Conservation (phyloP, 1,139 yeast genomes). For the Geotrichum carabidarum region DNA sequence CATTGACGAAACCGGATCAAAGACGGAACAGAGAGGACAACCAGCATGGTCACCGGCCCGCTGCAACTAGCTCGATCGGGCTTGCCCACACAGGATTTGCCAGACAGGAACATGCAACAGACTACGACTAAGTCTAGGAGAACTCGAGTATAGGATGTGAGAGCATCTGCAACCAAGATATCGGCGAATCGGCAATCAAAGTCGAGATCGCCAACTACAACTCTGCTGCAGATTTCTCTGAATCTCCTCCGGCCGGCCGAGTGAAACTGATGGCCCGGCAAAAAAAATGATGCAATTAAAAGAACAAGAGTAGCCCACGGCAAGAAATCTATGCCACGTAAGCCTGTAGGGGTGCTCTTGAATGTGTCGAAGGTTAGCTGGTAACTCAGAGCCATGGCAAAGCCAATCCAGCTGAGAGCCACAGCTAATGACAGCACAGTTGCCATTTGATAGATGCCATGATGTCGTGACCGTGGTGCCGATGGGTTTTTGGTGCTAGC, state of each 20-base stretch:
- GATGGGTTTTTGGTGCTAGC: not conserved
- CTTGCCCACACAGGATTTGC: conserved; percentile 30
- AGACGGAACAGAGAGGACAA: conserved; percentile 57
- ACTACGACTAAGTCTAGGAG: conserved; percentile 60
- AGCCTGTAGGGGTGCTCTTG: not conserved
- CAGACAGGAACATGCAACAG: conserved; percentile 38
- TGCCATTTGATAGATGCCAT: conserved; percentile 29
- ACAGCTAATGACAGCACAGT: conserved; percentile 23
- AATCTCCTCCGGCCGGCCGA: conserved; percentile 31
- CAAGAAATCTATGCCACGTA: conserved; percentile 27
- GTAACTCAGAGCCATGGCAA: not conserved
- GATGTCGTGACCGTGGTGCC: conserved; percentile 22
- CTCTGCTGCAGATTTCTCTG: conserved; percentile 46
- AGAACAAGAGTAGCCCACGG: conserved; percentile 38
- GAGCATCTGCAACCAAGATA: conserved; percentile 70
- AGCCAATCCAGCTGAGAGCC: conserved; percentile 15
- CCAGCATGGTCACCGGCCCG: conserved; percentile 44
- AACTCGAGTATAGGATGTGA: conserved; percentile 74
- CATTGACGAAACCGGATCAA: conserved; percentile 77
- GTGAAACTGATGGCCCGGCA: conserved; percentile 28
- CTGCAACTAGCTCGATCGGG: conserved; percentile 38
- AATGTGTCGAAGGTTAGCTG: not conserved
- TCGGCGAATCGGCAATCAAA: conserved; percentile 60
- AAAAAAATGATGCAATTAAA: conserved; percentile 31
- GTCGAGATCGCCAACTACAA: conserved; percentile 52